Conservation (phyloP, 2,329 filamentous ascomycete species). For the Penicillium italicum region DNA sequence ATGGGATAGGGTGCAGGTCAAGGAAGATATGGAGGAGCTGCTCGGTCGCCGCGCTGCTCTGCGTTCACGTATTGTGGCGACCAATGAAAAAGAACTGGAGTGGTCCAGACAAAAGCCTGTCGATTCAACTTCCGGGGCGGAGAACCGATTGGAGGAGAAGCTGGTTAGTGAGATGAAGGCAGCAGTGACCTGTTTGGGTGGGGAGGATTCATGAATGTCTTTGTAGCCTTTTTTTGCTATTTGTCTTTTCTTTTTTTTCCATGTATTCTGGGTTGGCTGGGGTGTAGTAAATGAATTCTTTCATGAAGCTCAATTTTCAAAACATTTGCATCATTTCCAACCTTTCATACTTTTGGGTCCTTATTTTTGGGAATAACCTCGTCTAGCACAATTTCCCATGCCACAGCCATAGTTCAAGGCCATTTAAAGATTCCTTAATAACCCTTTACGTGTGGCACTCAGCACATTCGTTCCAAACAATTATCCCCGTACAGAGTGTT, state of each 20-base stretch:
- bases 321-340: background rate
- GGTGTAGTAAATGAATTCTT: slow-evolving; percentile 14
- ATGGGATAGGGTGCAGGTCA: slow-evolving; percentile 69
- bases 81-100: slow-evolving; percentile 68
- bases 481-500: background rate
- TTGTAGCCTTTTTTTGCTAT: slow-evolving; percentile 16
- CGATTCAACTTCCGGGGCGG: slow-evolving; percentile 45
- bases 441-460: background rate
- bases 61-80: slow-evolving; percentile 68
- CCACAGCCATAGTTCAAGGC: too few species aligned
- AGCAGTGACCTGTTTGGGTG: slow-evolving; percentile 43
- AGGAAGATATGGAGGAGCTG: slow-evolving; percentile 82
- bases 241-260: slow-evolving; percentile 6
- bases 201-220: slow-evolving; percentile 32
- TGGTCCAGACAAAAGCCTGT: slow-evolving; percentile 48
- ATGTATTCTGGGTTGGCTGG: slow-evolving; percentile 15
- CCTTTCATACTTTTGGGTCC: background rate
- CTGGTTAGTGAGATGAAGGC: slow-evolving; percentile 66
- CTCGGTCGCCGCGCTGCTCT: slow-evolving; percentile 66
- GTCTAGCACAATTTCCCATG: background rate
- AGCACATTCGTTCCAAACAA: background rate
- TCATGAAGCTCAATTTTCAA: slow-evolving; percentile 6
- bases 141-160: slow-evolving; percentile 71
- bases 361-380: background rate
- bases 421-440: background rate